A percentile compares a stretch with the other conserved stretches of the same genome.
phyloP scores from a whole-genome alignment of 2,329 filamentous ascomycete species.

The Claviceps purpurea region DNA sequence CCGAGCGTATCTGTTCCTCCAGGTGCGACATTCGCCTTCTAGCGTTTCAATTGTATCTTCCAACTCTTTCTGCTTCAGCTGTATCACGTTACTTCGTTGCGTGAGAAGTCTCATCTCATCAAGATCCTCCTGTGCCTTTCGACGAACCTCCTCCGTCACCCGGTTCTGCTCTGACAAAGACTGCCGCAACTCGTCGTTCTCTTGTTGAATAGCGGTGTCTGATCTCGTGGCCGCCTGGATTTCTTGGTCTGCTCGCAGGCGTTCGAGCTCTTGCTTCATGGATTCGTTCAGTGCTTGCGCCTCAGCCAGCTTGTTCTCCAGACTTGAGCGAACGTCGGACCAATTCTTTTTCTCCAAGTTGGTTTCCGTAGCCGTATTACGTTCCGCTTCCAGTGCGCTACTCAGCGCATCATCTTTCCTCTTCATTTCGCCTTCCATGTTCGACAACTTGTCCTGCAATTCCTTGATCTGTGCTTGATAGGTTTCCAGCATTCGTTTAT shows the following conservation, averaged over 20 bases:
- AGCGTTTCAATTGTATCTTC: slow-evolving; percentile 61
- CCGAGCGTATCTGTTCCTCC: slow-evolving; percentile 80
- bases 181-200: slow-evolving; percentile 55
- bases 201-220: slow-evolving; percentile 45
- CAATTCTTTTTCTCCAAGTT: slow-evolving; percentile 58
- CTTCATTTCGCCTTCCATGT: slow-evolving; percentile 55
- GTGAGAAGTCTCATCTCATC: slow-evolving; percentile 82
- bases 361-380: slow-evolving; percentile 34
- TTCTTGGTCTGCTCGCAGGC: slow-evolving; percentile 43
- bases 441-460: slow-evolving; percentile 59
- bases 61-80: slow-evolving; percentile 71
- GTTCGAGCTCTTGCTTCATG: slow-evolving; percentile 66
- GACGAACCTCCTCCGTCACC: slow-evolving; percentile 74
- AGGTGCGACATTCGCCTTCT: slow-evolving; percentile 73
- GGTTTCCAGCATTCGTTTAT: slow-evolving; percentile 64
- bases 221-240: slow-evolving; percentile 15
- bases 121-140: slow-evolving; percentile 70
- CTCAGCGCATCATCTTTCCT: slow-evolving; percentile 60
- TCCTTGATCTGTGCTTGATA: slow-evolving; percentile 66
- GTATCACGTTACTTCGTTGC: slow-evolving; percentile 61
- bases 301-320: slow-evolving; percentile 63
- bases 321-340: slow-evolving; percentile 47
- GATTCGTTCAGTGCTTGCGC: slow-evolving; percentile 68
- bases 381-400: slow-evolving; percentile 44
- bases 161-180: slow-evolving; percentile 62